Percentiles rank a stretch among this genome's conserved stretches.
These are phyloP conservation scores for Podospora pseudocomata DNA, from an alignment of 495 filamentous ascomycete species.

Conservation along the genomic window DNA sequence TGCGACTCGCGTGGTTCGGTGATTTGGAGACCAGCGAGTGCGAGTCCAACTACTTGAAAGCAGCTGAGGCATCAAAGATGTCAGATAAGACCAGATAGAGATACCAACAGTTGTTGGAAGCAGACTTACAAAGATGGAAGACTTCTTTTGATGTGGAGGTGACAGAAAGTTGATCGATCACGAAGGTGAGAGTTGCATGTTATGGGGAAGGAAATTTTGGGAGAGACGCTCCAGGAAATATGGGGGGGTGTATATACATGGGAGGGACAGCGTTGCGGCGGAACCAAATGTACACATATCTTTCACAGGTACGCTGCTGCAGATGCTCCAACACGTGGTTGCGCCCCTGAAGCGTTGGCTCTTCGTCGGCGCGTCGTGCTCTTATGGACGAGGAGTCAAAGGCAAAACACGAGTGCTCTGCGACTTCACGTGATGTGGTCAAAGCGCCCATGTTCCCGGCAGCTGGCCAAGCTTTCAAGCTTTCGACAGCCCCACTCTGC, in stretches of 20 bases:
- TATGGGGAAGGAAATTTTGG: background rate
- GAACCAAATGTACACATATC: no score
- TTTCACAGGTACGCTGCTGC: no score
- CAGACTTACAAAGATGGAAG: background rate
- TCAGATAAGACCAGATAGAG: background rate
- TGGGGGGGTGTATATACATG: background rate
- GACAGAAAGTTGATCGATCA: background rate
- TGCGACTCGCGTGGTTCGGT: background rate
- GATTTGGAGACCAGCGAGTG: background rate
- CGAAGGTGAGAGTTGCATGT: background rate
- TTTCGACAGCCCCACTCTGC: constrained; percentile 12
- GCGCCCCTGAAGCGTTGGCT: no score
- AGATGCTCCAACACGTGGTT: no score
- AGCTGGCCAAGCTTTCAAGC: background rate
- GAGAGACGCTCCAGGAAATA: background rate
- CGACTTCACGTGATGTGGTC: constrained; percentile 26
- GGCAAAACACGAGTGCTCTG: constrained; percentile 22
- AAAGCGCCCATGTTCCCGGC: no score
- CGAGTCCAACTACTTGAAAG: no score
- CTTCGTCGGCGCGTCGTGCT: no score
- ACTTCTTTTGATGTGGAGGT: background rate
- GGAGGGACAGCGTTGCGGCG: no score
- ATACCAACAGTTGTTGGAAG: no score
- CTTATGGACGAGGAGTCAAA: background rate
- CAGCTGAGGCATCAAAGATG: no score